These are phyloP conservation scores for Suillus brevipes DNA, from an alignment of 768 basidiomycete genomes.

Conservation along the genomic window DNA sequence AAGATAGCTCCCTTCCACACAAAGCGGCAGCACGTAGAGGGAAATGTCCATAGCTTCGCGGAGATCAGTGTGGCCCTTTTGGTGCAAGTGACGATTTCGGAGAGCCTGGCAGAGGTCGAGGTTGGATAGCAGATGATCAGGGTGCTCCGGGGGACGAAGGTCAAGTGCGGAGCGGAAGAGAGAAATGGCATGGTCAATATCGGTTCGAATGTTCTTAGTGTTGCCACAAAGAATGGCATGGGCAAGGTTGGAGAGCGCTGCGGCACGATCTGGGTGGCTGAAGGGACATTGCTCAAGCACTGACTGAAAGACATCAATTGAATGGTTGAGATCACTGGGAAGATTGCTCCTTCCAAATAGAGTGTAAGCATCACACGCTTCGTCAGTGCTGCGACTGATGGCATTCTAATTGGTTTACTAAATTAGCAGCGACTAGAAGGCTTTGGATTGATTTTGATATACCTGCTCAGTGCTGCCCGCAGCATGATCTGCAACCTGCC, in stretches of 20 bases:
- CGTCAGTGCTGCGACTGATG: neutral
- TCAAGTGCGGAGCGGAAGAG: neutral
- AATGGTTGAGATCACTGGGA: slow-evolving; percentile 17
- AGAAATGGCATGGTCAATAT: neutral
- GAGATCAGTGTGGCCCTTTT: neutral
- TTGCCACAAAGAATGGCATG: neutral
- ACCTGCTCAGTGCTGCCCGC: neutral
- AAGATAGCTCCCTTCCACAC: neutral
- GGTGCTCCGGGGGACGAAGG: neutral
- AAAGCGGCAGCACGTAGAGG: neutral
- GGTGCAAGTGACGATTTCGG: neutral
- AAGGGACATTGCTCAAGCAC: slow-evolving; percentile 16
- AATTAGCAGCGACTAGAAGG: neutral
- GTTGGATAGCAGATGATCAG: neutral
- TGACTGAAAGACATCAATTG: slow-evolving; percentile 16
- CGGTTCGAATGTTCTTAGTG: neutral
- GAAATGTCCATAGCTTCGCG: neutral
- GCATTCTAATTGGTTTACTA: neutral
- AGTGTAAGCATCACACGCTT: neutral
- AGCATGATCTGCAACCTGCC: neutral
- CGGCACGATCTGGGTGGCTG: slow-evolving; percentile 15
- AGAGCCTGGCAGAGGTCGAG: neutral
- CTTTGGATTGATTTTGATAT: neutral
- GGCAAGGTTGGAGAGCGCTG: slow-evolving; percentile 14
- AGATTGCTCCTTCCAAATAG: neutral